Evolutionary conservation across 106 monocot species (phyloP), one percentile per base, ranked within the genome.

Genomic region (Posidonia australis): DNA sequence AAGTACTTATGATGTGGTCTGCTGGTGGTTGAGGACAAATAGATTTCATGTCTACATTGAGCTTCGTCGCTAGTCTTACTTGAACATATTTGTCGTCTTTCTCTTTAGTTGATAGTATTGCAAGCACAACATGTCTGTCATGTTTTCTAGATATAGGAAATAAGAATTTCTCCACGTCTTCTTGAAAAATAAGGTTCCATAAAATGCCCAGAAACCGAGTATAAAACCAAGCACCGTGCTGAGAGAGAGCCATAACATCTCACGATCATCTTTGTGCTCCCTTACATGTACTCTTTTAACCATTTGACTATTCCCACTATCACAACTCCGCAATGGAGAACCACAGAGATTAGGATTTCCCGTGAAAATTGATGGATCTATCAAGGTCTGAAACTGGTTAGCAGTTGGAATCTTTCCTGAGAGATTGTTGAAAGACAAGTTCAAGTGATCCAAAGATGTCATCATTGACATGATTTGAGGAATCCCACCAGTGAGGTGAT

Each of bases 261-360:
- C 43, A 20, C n/a, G n/a, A n/a, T n/a, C n/a, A n/a, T 5, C 17
- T 10, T 24, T 28, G 7, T 66, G 49, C 5, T 18, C 46, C 1
- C 3, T n/a, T 18, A 0, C 51, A 14, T 13, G 29, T 51, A 9
- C 24, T 19, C 45, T 23, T n/a, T 26, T 26, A 24, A 12, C 27
- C 17, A 17, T 11, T 16, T 18, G 3, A 0, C n/a, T 21, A 9
- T 5, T n/a, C 5, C 21, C 28, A n/a, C 25, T 49, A 29, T 32
- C 26, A 23, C 65, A 66, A 17, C 18, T 23, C 0, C 31, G 20
- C 30, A 66, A 19, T 3, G 65, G 65, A 0, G 28, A 66, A 1
- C 81, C 81, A 48, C 77, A 77, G 10, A 81, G 72, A 23, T 53
- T n/a, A 13, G 36, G n/a, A 30, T 81, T 81, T 9, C 69, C 72